phyloP scores from a whole-genome alignment of 805 yeast genomes.

The Ogataea nitratoaversa region DNA sequence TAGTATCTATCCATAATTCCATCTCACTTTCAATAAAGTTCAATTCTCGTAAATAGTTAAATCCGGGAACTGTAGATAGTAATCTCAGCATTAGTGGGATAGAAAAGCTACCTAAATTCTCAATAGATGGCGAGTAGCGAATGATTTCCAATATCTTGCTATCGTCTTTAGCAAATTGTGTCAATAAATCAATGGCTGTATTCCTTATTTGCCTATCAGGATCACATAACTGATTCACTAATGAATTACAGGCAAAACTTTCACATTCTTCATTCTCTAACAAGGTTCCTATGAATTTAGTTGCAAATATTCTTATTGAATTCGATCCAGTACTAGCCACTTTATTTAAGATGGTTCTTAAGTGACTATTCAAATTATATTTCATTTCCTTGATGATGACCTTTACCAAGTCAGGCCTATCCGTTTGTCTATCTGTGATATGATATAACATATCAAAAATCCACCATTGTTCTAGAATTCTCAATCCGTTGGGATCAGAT shows the following conservation, averaged over 20 bases:
- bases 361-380: constrained; percentile 51
- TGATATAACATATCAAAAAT: constrained; percentile 77
- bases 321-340: constrained; percentile 54
- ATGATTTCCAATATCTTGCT: constrained; percentile 50
- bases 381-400: constrained; percentile 60
- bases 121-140: constrained; percentile 50
- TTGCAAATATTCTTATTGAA: constrained; percentile 51
- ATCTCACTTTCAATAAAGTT: constrained; percentile 65
- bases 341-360: constrained; percentile 62
- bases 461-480: constrained; percentile 75
- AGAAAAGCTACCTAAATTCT: constrained; percentile 31
- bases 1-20: constrained; percentile 56
- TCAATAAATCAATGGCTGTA: constrained; percentile 51
- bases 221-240: constrained; percentile 71
- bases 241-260: constrained; percentile 46
- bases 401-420: constrained; percentile 53
- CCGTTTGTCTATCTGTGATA: constrained; percentile 50
- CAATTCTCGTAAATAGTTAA: constrained; percentile 52
- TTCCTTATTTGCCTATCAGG: constrained; percentile 50
- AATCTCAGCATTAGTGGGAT: constrained; percentile 53
- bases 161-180: constrained; percentile 44
- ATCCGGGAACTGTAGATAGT: constrained; percentile 65
- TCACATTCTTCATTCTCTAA: constrained; percentile 32
- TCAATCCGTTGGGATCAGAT: constrained; percentile 54
- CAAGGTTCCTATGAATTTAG: constrained; percentile 46